These are phyloP conservation scores for Nitzschia palea DNA, from an alignment of 108 stramenopile species.

Conservation along the genomic window DNA sequence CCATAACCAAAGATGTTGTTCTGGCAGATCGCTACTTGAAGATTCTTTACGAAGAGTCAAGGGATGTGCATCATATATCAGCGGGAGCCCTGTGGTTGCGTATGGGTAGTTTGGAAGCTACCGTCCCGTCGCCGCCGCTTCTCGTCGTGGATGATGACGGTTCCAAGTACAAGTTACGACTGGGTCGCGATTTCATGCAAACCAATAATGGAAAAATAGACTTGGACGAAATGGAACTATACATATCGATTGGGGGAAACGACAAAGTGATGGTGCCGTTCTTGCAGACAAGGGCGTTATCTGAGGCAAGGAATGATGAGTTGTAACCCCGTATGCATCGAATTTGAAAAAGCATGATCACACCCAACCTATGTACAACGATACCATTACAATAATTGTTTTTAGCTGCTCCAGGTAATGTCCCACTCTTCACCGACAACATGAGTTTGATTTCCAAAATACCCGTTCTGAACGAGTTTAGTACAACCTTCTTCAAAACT, in stretches of 20 bases:
- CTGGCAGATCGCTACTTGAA: conserved; percentile 4
- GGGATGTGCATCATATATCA: neutral
- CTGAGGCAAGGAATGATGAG: neutral
- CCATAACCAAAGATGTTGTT: neutral
- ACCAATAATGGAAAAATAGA: neutral
- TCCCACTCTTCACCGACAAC: neutral
- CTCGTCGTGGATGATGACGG: conserved; percentile 2
- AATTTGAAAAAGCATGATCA: neutral
- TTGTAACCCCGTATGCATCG: neutral
- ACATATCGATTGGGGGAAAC: neutral
- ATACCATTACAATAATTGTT: neutral
- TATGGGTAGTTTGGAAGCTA: conserved; percentile 16
- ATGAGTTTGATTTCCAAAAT: conserved; percentile 4
- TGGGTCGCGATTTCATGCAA: conserved; percentile 12
- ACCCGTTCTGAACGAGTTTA: neutral
- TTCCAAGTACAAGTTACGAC: neutral
- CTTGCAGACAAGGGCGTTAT: neutral
- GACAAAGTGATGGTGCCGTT: conserved; percentile 8
- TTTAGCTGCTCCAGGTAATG: neutral
- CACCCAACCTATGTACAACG: neutral
- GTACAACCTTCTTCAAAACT: neutral
- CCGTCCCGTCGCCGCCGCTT: neutral
- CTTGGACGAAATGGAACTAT: conserved; percentile 10
- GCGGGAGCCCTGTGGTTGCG: neutral
- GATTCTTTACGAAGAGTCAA: neutral